Conservation (phyloP, 495 filamentous ascomycete species). For the Xylaria nigripes region DNA sequence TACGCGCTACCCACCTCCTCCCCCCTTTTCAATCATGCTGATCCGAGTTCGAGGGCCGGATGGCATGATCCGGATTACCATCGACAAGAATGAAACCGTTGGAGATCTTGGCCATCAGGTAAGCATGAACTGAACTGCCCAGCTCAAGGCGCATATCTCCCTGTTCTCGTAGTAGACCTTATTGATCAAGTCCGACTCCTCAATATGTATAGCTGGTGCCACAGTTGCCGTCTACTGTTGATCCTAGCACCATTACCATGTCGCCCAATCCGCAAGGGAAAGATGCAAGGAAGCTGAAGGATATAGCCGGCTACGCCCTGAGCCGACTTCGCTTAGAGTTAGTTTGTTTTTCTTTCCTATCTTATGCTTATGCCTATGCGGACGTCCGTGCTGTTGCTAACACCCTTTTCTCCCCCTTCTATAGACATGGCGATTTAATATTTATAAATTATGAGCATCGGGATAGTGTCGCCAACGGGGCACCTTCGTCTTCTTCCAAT, state of each 20-base stretch:
- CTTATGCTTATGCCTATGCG: not conserved
- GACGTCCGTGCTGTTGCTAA: constrained; percentile 1
- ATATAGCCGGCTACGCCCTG: constrained; percentile 60
- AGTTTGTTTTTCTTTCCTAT: constrained; percentile 12
- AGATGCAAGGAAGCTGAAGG: constrained; percentile 59
- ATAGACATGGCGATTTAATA: constrained; percentile 83
- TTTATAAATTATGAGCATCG: constrained; percentile 68
- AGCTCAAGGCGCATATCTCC: not conserved
- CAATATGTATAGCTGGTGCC: constrained; percentile 30
- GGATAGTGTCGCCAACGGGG: constrained; percentile 23
- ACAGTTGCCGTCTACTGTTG: constrained; percentile 48
- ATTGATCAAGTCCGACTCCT: not conserved
- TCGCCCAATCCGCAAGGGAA: constrained; percentile 72
- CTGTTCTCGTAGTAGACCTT: not conserved
- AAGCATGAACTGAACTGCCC: constrained; percentile 3
- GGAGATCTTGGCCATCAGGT: constrained; percentile 45
- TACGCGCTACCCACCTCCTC: not conserved
- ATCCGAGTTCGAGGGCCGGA: constrained; percentile 61
- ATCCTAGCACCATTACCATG: constrained; percentile 65
- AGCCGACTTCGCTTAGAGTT: constrained; percentile 65
- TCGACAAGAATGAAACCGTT: constrained; percentile 51
- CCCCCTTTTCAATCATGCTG: constrained; percentile 44
- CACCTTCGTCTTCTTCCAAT: constrained; percentile 33
- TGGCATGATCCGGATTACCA: constrained; percentile 59
- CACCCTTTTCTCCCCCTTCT: constrained; percentile 5